These are phyloP conservation scores for Colletotrichum coccodes DNA, from an alignment of 2,329 filamentous ascomycete genomes.

Conservation along the genomic window DNA sequence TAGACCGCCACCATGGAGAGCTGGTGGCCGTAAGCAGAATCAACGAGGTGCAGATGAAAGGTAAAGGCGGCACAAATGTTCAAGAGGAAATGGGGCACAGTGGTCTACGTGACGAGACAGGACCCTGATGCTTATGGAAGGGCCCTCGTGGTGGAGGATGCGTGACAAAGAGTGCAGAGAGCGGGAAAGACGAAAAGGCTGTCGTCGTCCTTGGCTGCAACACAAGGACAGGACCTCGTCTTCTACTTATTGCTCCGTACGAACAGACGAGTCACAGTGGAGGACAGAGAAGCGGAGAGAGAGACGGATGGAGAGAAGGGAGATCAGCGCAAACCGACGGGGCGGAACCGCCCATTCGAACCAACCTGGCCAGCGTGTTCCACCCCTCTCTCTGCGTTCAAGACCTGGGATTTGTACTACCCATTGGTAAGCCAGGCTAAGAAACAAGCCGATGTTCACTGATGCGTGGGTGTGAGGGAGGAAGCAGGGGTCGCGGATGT, in stretches of 20 bases:
- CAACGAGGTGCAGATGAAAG: background rate
- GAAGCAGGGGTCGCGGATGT: conserved; percentile 18
- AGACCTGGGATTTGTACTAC: background rate
- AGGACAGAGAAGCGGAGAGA: conserved; percentile 8
- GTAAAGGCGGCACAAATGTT: background rate
- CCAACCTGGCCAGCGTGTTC: conserved; percentile 21
- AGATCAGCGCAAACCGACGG: conserved; percentile 27
- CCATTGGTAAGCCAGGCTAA: conserved; percentile 10
- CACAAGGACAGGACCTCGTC: conserved; percentile 16
- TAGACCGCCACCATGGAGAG: background rate
- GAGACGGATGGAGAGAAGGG: conserved; percentile 3
- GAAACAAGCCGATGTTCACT: conserved; percentile 6
- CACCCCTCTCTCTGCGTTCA: conserved; percentile 9
- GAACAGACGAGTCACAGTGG: background rate
- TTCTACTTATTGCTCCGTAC: conserved; percentile 18
- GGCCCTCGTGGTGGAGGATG: background rate
- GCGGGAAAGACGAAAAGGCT: conserved; percentile 10
- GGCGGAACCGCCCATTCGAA: conserved; percentile 22
- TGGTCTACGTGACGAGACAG: background rate
- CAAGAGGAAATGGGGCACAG: background rate
- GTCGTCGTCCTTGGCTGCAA: conserved; percentile 1
- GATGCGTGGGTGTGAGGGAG: conserved; percentile 19
- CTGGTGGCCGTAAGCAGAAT: background rate
- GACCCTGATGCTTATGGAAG: background rate
- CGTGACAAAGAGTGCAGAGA: conserved; percentile 10